Evolutionary conservation across 768 basidiomycete genomes (phyloP), one percentile per base, ranked within the genome.

Genomic region (Pisolithus orientalis): DNA sequence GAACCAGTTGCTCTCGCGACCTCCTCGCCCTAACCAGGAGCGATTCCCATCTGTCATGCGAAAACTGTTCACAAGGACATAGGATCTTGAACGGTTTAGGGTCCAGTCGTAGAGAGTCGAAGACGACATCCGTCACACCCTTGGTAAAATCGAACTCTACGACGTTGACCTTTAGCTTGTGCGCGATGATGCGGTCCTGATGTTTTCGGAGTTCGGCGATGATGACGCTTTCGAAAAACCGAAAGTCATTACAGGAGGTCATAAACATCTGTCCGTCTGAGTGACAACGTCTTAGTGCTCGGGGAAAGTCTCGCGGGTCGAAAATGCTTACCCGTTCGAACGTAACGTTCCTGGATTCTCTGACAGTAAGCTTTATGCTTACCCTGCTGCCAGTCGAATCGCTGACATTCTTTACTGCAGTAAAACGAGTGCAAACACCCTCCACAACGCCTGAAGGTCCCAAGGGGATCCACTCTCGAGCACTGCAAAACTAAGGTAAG

Each of bases 361-460:
- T 32, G 51, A 39, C 62, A 66, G 32, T 68, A 68, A 17, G 53
- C 47, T 39, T 64, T 66, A 53, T 66, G 65, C 39, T 50, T 62
- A n/a, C 65, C 65, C 25, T 55, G 27, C 40, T 40, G 29, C 65
- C 65, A 68, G 11, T 66, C 65, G 32, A 58, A 51, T 25, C 56
- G 60, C 55, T 66, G 65, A 53, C 65, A 66, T 37, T 50, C 47
- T 25, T 44, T 58, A 47, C 56, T 57, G 31, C 66, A 68, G 17
- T 68, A 68, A 39, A 58, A 68, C 29, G 64, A 54, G n/a, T 66
- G 65, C 25, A 62, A 54, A 47, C 62, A 68, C 4, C 66, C 64
- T 16, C 37, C 57, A 27, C 66, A 66, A 0, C 64, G 60, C 47
- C 56, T 65, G 27, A 66, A 58, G n/a, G 44, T 54, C n/a, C 56